Evolutionary conservation across 1,139 yeast genomes (phyloP).

Genomic region (Protomyces inundatus): DNA sequence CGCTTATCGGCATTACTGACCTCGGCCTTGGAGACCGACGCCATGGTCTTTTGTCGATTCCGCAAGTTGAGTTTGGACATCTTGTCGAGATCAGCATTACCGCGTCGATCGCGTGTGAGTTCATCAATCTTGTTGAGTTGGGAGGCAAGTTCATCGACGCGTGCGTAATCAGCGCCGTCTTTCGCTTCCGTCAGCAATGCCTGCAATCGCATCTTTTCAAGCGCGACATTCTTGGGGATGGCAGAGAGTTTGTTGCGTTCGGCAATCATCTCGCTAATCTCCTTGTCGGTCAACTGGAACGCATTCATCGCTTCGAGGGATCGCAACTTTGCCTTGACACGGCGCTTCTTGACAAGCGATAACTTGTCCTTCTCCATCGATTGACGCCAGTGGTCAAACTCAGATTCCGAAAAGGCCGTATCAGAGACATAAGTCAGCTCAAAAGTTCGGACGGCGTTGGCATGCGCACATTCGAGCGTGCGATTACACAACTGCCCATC

Average conservation of each 20-base stretch:
- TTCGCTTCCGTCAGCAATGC: conserved; percentile 73
- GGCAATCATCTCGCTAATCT: conserved; percentile 73
- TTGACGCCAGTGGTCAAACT: conserved; percentile 62
- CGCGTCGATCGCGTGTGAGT: conserved; percentile 26
- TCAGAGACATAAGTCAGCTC: conserved; percentile 52
- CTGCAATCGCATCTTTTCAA: conserved; percentile 64
- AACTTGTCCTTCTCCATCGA: conserved; percentile 59
- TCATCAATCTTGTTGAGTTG: conserved; percentile 43
- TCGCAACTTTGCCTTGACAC: conserved; percentile 59
- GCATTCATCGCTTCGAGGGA: conserved; percentile 59
- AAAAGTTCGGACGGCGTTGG: conserved; percentile 62
- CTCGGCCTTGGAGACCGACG: conserved; percentile 75
- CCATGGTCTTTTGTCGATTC: conserved; percentile 74
- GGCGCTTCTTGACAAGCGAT: conserved; percentile 58
- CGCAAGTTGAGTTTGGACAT: conserved; percentile 69
- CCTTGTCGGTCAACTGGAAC: conserved; percentile 64
- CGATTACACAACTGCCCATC: conserved; percentile 27
- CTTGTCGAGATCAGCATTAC: conserved; percentile 35
- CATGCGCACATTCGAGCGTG: conserved; percentile 51
- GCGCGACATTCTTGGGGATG: conserved; percentile 71
- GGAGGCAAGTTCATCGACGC: conserved; percentile 51
- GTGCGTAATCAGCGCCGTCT: conserved; percentile 55
- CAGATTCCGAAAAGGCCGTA: conserved; percentile 44
- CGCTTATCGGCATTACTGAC: conserved; percentile 55
- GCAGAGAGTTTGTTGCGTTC: conserved; percentile 57